Evolutionary conservation across 805 yeast genomes (phyloP).

Genomic region (Saturnispora mendoncae): DNA sequence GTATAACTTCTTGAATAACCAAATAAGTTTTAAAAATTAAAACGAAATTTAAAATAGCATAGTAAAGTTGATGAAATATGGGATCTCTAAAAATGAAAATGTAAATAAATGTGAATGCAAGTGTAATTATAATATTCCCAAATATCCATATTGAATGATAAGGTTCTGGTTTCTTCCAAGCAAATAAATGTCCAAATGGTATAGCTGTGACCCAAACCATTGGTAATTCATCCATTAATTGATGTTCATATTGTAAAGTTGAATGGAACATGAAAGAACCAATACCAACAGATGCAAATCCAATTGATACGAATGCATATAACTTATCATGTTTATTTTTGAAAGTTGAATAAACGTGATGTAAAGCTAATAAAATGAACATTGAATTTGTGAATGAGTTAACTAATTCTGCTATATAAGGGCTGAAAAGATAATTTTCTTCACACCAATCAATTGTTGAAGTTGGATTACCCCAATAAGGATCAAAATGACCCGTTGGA

Average conservation of each 20-base stretch:
- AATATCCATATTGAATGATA: slow-evolving; percentile 17
- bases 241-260: slow-evolving; percentile 86
- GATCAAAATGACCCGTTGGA: slow-evolving; percentile 8
- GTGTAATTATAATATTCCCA: slow-evolving; percentile 27
- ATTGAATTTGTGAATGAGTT: slow-evolving; percentile 70
- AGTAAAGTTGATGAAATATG: slow-evolving; percentile 79
- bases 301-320: slow-evolving; percentile 62
- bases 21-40: slow-evolving; percentile 52
- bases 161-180: slow-evolving; percentile 22
- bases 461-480: slow-evolving; percentile 70
- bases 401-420: slow-evolving; percentile 81
- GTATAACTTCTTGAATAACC: slow-evolving; percentile 20
- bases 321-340: slow-evolving; percentile 58
- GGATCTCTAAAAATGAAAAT: slow-evolving; percentile 67
- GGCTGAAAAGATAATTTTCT: slow-evolving; percentile 84
- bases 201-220: slow-evolving; percentile 97
- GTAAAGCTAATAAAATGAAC: slow-evolving; percentile 26
- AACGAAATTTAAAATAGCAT: slow-evolving; percentile 66
- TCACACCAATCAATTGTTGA: slow-evolving; percentile 99
- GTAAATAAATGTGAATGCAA: slow-evolving; percentile 57
- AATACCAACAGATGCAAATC: slow-evolving; percentile 82
- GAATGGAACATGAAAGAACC: slow-evolving; percentile 96
- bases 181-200: slow-evolving; percentile 47
- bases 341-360: slow-evolving; percentile 44
- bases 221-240: slow-evolving; percentile 89